These are phyloP conservation scores for Boechera stricta DNA, from an alignment of 345 rosid genomes.

Conservation along the genomic window DNA sequence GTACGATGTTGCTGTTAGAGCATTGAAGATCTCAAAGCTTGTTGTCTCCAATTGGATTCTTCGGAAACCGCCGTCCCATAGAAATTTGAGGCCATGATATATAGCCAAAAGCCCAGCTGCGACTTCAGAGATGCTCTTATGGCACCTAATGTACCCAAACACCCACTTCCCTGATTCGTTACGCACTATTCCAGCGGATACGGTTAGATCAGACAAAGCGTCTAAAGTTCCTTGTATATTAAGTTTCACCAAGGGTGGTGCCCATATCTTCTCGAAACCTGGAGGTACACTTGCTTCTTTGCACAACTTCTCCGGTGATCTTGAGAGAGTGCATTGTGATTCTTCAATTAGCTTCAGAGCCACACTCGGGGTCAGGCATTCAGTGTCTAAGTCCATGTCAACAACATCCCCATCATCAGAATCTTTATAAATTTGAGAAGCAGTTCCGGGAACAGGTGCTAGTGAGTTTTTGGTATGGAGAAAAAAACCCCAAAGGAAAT, in stretches of 20 bases:
- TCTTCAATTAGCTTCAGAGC: conserved; percentile 17
- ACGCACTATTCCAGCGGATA: conserved; percentile 56
- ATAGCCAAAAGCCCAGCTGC: conserved; percentile 58
- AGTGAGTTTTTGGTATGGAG: conserved; percentile 4
- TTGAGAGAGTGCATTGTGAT: conserved; percentile 7
- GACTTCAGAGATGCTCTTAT: conserved; percentile 33
- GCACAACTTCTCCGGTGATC: conserved; percentile 25
- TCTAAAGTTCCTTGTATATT: conserved; percentile 46
- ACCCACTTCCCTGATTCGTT: conserved; percentile 64
- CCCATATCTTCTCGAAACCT: conserved; percentile 40
- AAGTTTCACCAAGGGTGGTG: conserved; percentile 53
- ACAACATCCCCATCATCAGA: conserved; percentile 16
- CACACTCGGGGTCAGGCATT: conserved; percentile 1
- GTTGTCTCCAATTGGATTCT: conserved; percentile 51
- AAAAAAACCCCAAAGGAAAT: conserved; percentile 41
- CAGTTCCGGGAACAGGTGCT: conserved; percentile 8
- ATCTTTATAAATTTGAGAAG: conserved; percentile 16
- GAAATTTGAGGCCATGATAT: conserved; percentile 52
- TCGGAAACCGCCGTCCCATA: conserved; percentile 55
- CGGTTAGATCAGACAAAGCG: conserved; percentile 31
- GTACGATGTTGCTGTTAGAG: conserved; percentile 30
- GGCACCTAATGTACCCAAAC: conserved; percentile 50
- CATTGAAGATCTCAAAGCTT: conserved; percentile 40
- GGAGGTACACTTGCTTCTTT: conserved; percentile 32
- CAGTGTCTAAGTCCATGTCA: conserved; percentile 40